Conservation (phyloP, 352 stramenopile genomes). For the Pythium rhizo-oryzae region DNA sequence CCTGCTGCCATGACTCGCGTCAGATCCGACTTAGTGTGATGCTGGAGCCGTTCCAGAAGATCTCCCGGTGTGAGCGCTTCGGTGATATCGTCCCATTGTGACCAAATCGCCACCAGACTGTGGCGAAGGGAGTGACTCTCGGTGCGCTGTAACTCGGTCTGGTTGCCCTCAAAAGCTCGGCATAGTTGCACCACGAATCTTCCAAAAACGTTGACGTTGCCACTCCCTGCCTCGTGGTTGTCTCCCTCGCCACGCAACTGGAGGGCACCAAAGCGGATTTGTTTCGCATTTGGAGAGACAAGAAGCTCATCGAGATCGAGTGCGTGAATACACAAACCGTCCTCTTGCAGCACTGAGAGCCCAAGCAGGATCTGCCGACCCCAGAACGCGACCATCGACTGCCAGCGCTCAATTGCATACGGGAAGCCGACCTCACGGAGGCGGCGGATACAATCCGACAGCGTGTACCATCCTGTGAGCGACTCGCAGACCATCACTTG, state of each 20-base stretch:
- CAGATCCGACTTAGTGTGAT: background rate
- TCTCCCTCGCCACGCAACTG: background rate
- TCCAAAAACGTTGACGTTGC: background rate
- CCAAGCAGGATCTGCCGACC: constrained; percentile 39
- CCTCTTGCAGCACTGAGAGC: constrained; percentile 34
- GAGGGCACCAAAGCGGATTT: constrained; percentile 36
- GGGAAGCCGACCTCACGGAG: background rate
- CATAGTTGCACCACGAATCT: background rate
- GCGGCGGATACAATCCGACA: constrained; percentile 30
- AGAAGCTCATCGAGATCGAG: constrained; percentile 34
- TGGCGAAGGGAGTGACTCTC: too few relatives aligned
- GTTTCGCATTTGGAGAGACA: constrained; percentile 31
- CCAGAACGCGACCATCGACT: constrained; percentile 34
- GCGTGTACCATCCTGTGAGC: constrained; percentile 31
- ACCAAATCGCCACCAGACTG: constrained; percentile 5
- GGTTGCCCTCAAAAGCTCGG: background rate
- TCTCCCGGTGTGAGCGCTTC: background rate
- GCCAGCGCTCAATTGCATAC: constrained; percentile 29
- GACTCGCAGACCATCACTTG: constrained; percentile 37
- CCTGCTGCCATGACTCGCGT: background rate
- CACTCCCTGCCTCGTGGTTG: background rate
- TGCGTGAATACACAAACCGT: constrained; percentile 23
- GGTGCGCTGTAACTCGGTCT: too few relatives aligned
- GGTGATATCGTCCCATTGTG: background rate
- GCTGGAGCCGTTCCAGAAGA: background rate